Base-by-base conservation (phyloP, 805 yeast species). In the Kuraishia ogatae region DNA sequence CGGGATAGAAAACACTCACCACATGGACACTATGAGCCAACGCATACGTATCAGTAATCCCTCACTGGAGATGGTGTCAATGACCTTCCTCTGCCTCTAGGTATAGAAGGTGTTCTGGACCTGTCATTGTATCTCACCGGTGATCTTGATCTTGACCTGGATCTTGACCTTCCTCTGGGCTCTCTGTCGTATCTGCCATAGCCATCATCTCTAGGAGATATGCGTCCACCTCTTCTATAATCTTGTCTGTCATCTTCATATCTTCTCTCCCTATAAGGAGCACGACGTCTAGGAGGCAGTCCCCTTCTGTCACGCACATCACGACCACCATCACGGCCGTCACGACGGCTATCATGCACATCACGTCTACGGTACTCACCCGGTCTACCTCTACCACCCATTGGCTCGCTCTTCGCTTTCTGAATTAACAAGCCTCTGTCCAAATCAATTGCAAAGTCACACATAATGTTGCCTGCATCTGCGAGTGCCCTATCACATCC, bases 391-490 rank as follows among this genome's bases (percentile, higher is more conserved):
- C 59, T 51, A 47, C 60, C 60, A 26, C 48, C 54, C 57, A 70
- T 76, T 5, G 85, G 84, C 58, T 79, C 79, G 17, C 82, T 78
- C 61, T 77, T 76, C 8, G 86, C 86, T 68, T 78, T 69, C 66
- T 81, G 82, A 28, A 82, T 82, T 23, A 69, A 73, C 57, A 82
- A 68, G 2, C 77, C 78, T 24, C 59, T 61, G 22, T 67, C 67
- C 50, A 66, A 61, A 56, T 81, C 70, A 49, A 72, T 68, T 1
- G 78, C 74, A 43, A 78, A 65, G 19, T 73, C 71, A 47, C 59
- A 55, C 21, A 56, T 55, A 17, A 63, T 62, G n/a, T 76, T 77
- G 58, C 76, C 71, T 52, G 79, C 64, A 50, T 66, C 71, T 48
- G 71, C 75, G 19, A 83, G 61, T 10, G 86, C 85, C 43, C 72